Percentiles rank a stretch among this genome's conserved stretches.
phyloP scores from a whole-genome alignment of 768 basidiomycete genomes.

The Lactifluus hygrophoroides region DNA sequence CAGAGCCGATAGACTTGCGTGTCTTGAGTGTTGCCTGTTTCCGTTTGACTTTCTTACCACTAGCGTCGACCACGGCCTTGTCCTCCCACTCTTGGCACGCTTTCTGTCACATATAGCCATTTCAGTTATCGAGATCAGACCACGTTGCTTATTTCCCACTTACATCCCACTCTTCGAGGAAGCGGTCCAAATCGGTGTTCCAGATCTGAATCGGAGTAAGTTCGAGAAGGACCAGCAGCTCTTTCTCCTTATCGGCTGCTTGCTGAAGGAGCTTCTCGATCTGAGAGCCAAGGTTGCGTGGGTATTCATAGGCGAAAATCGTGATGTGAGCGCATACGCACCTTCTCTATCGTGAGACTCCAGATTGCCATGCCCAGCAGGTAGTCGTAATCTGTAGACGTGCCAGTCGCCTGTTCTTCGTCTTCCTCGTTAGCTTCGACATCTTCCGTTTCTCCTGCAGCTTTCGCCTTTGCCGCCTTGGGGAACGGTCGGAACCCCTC shows the following conservation, averaged over 20 bases:
- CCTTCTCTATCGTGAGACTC: slow-evolving; percentile 92
- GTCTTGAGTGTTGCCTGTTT: slow-evolving; percentile 49
- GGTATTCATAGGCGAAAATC: neutral
- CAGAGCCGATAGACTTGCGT: slow-evolving; percentile 39
- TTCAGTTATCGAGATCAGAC: neutral
- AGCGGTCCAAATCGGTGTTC: slow-evolving; percentile 81
- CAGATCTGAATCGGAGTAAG: slow-evolving; percentile 78
- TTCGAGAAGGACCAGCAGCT: slow-evolving; percentile 69
- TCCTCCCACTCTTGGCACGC: slow-evolving; percentile 36
- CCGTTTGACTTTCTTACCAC: slow-evolving; percentile 46
- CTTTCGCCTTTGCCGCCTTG: slow-evolving; percentile 62
- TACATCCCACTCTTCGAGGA: slow-evolving; percentile 81
- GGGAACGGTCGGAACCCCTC: slow-evolving; percentile 89
- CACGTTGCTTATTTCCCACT: slow-evolving; percentile 23
- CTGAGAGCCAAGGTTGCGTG: slow-evolving; percentile 31
- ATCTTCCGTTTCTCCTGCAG: slow-evolving; percentile 56
- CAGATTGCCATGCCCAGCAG: slow-evolving; percentile 91
- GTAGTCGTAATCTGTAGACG: slow-evolving; percentile 78
- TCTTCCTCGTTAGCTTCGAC: slow-evolving; percentile 47
- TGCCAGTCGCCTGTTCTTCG: slow-evolving; percentile 38
- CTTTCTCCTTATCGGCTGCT: slow-evolving; percentile 72
- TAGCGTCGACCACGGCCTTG: slow-evolving; percentile 38
- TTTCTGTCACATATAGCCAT: slow-evolving; percentile 25
- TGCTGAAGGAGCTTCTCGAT: slow-evolving; percentile 79
- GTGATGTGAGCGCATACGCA: slow-evolving; percentile 23